These are phyloP conservation scores for Citrus inodora DNA, from an alignment of 345 rosid genomes.

Conservation along the genomic window DNA sequence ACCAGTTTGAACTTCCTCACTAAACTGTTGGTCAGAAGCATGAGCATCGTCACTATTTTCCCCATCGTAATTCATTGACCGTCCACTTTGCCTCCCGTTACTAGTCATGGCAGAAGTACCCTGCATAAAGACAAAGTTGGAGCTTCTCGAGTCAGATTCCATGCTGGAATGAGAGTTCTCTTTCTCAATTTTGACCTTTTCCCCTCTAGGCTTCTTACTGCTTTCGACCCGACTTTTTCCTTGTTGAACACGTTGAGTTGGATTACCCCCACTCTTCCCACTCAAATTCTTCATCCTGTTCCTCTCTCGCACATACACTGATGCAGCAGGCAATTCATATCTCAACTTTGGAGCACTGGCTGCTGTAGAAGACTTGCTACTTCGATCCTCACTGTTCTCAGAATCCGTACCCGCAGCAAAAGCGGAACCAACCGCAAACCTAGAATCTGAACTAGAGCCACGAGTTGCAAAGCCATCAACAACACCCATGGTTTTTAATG, in stretches of 20 bases:
- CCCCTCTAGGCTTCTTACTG: constrained; percentile 79
- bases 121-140: constrained; percentile 75
- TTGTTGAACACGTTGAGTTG: constrained; percentile 43
- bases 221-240: constrained; percentile 49
- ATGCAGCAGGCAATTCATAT: constrained; percentile 37
- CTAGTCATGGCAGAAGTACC: constrained; percentile 45
- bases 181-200: constrained; percentile 71
- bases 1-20: constrained; percentile 42
- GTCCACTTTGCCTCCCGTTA: constrained; percentile 49
- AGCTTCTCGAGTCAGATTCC: constrained; percentile 89
- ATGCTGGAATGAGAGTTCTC: constrained; percentile 80
- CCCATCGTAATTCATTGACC: constrained; percentile 42
- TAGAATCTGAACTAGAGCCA: constrained; percentile 47
- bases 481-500: constrained; percentile 25
- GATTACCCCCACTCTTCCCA: constrained; percentile 42
- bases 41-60: constrained; percentile 53
- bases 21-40: constrained; percentile 32
- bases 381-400: constrained; percentile 61
- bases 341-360: constrained; percentile 56
- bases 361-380: constrained; percentile 82
- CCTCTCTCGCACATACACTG: constrained; percentile 37
- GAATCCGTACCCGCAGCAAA: constrained; percentile 50
- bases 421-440: constrained; percentile 45
- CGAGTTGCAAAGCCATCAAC: constrained; percentile 27
- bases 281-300: constrained; percentile 38